Base-by-base conservation (phyloP, 306 rosid species). In the Benincasa hispida region DNA sequence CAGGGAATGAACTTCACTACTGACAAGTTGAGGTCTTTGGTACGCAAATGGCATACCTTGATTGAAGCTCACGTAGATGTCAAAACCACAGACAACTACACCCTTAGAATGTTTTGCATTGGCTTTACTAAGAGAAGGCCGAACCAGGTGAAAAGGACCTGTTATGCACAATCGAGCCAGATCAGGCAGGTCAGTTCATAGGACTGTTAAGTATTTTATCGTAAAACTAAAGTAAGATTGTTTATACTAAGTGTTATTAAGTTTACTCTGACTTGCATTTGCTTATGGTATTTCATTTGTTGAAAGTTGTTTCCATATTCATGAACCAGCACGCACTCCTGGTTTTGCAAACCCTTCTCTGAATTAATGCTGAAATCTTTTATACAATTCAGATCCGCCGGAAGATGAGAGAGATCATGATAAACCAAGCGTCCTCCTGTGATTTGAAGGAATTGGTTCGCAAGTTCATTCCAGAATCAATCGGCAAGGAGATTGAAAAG, bases 41-140 rank as follows among this genome's bases (percentile, higher is more conserved):
- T 94, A 14, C 80, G 93, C 11, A 94, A 87, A 54, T 94, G 96
- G 96, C 97, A 94, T 83, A 86, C 97, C 0, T 81, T 94, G 47
- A 94, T 94, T 45, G 98, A 94, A 82, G 95, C 98, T 25, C 97
- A 91, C 51, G 95, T 88, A 6, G 98, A 94, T 78, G 97, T 94
- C 66, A 94, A 94, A 86, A 91, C 98, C 30, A 90, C 97, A 0
- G 98, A 94, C 62, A 90, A 77, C 30, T 91, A 85, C 85, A 87
- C 89, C 7, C 80, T 94, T 67, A 85, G 99, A 84, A 68, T 94
- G 97, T 94, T 94, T 74, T 92, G 99, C 86, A 91, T 94, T 83
- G 99, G 97, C 5, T 94, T 92, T 78, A 90, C 97, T 8, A 89
- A 85, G 87, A 91, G 91, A 56, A 89, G 97, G 45, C 72, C 80